Evolutionary conservation across 345 rosid genomes (phyloP).

Genomic region (Clarkia xantiana): DNA sequence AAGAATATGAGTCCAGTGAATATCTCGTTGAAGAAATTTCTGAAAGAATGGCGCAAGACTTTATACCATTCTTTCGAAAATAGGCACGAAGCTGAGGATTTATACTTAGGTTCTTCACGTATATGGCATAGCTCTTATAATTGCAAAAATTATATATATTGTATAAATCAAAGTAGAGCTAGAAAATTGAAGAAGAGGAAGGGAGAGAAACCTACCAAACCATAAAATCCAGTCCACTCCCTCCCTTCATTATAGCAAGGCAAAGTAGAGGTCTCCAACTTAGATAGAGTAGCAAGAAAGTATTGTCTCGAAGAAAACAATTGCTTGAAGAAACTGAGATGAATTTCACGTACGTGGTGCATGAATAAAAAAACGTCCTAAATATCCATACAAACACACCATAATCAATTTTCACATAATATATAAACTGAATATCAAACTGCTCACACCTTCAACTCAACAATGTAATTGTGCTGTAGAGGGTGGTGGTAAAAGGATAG

Average conservation of each 20-base stretch:
- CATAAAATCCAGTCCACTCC: constrained; percentile 43
- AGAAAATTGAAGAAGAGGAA: neutral
- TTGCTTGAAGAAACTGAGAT: constrained; percentile 38
- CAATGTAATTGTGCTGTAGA: no score
- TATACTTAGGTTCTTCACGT: constrained; percentile 39
- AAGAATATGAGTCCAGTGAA: constrained; percentile 72
- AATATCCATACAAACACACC: no score
- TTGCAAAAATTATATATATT: constrained; percentile 14
- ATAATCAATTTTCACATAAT: no score
- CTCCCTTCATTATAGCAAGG: constrained; percentile 30
- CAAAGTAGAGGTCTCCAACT: constrained; percentile 37
- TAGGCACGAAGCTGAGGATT: constrained; percentile 49
- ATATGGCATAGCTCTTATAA: constrained; percentile 56
- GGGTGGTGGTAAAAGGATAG: no score
- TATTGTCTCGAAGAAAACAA: constrained; percentile 33
- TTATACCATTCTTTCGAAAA: constrained; percentile 60
- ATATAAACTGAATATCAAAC: no score
- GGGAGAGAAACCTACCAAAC: constrained; percentile 38
- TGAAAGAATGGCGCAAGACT: constrained; percentile 42
- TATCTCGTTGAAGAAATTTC: constrained; percentile 54
- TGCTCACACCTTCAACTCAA: no score
- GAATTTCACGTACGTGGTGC: no score
- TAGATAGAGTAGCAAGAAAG: constrained; percentile 23
- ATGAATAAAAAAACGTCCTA: no score
- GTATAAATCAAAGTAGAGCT: constrained; percentile 2